These are phyloP conservation scores for Chalciporus sphaerocephalus DNA, from an alignment of 768 basidiomycete genomes.

Conservation along the genomic window DNA sequence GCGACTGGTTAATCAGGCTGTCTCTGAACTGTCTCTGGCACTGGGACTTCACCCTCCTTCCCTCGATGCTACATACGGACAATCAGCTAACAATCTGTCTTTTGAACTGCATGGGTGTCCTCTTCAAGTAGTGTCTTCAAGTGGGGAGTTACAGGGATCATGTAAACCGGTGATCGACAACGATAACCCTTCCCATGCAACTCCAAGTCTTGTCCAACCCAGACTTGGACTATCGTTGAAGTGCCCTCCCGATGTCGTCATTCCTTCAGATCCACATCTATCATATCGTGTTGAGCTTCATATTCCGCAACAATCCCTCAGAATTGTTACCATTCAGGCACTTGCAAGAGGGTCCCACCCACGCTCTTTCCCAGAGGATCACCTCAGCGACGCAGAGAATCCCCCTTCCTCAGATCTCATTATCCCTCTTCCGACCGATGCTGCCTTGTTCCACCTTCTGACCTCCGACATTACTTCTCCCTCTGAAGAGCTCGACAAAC, in stretches of 20 bases:
- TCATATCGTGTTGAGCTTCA: slow-evolving; percentile 11
- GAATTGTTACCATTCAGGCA: slow-evolving; percentile 4
- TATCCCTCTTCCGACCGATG: slow-evolving; percentile 77
- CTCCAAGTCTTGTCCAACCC: slow-evolving; percentile 53
- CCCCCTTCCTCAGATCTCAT: slow-evolving; percentile 47
- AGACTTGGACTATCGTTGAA: slow-evolving; percentile 51
- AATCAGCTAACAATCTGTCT: too few species aligned
- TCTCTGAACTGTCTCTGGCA: slow-evolving; percentile 67
- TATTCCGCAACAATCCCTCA: slow-evolving; percentile 10
- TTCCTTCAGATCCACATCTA: not conserved
- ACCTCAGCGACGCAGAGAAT: too few species aligned
- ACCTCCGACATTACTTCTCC: slow-evolving; percentile 55
- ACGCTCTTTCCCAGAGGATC: too few species aligned
- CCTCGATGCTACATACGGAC: slow-evolving; percentile 33
- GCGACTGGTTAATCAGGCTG: slow-evolving; percentile 81
- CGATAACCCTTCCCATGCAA: slow-evolving; percentile 48
- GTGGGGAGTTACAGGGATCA: not conserved
- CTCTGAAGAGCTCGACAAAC: slow-evolving; percentile 43
- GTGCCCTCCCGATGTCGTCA: not conserved
- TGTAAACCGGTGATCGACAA: slow-evolving; percentile 42
- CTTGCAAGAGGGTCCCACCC: slow-evolving; percentile 4
- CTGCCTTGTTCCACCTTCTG: slow-evolving; percentile 75
- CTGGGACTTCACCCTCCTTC: slow-evolving; percentile 56
- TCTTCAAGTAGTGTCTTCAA: not conserved
- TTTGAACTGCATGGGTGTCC: slow-evolving; percentile 1